phyloP scores from a whole-genome alignment of 176 grass and related monocot species.

The Puccinellia tenuiflora region DNA sequence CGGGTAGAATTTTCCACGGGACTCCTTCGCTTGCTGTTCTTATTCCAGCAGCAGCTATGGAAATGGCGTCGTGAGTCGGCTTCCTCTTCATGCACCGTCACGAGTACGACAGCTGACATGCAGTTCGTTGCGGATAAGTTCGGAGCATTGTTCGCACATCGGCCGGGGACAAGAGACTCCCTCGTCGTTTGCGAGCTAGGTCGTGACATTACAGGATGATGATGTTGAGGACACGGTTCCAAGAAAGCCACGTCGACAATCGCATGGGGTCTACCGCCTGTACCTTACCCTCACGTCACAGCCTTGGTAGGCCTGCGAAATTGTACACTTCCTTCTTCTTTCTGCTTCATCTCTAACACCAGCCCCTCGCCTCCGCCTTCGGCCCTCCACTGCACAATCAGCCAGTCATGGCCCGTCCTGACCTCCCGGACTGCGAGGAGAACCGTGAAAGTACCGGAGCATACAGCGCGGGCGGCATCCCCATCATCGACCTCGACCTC shows the following conservation, averaged over 20 bases:
- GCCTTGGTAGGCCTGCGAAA: neutral
- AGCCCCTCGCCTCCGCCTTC: neutral
- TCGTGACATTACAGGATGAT: neutral
- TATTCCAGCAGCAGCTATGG: too few relatives aligned
- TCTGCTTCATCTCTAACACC: neutral
- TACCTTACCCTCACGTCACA: neutral
- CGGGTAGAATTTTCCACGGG: too few relatives aligned
- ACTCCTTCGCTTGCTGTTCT: too few relatives aligned
- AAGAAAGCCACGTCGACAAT: neutral
- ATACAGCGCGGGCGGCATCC: slow-evolving; percentile 22
- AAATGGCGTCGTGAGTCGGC: too few relatives aligned
- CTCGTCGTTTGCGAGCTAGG: too few relatives aligned
- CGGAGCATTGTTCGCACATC: too few relatives aligned
- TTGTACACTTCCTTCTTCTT: neutral
- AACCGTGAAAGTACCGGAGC: neutral
- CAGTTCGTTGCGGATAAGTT: too few relatives aligned
- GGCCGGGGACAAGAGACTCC: neutral
- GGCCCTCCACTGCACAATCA: neutral
- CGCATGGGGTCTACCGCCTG: neutral
- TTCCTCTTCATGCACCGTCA: too few relatives aligned
- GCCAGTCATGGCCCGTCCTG: neutral
- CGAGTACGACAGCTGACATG: too few relatives aligned
- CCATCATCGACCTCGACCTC: slow-evolving; percentile 45
- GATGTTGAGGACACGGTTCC: neutral
- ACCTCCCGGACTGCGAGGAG: neutral